phyloP scores from a whole-genome alignment of 371 early-diverging fungal genomes.

The Rhizopus arrhizus region DNA sequence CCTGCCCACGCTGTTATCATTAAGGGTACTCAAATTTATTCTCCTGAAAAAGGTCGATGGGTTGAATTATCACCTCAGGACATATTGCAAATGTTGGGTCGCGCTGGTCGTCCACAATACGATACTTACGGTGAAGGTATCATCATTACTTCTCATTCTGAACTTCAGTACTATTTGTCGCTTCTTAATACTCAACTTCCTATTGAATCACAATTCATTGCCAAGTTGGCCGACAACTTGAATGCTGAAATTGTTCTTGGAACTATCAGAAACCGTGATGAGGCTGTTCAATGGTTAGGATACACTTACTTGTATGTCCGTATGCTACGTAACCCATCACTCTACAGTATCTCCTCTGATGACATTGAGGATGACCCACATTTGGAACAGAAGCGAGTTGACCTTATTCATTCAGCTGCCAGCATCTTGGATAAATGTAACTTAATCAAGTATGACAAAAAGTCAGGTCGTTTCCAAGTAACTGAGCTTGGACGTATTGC shows the following conservation, averaged over 20 bases:
- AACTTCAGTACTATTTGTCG: constrained; percentile 94
- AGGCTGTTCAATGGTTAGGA: constrained; percentile 96
- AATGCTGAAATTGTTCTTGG: constrained; percentile 98
- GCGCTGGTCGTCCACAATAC: constrained; percentile 99
- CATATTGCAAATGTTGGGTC: constrained; percentile 98
- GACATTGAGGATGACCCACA: constrained; percentile 83
- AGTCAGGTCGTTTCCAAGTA: constrained; percentile 83
- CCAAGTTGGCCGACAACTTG: constrained; percentile 85
- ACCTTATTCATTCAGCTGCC: constrained; percentile 89
- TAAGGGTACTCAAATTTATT: constrained; percentile 98
- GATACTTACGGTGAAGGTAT: constrained; percentile 97
- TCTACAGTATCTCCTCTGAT: constrained; percentile 79
- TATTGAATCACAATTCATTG: constrained; percentile 97
- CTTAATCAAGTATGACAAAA: constrained; percentile 90
- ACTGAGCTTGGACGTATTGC: constrained; percentile 97
- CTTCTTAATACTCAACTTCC: constrained; percentile 94
- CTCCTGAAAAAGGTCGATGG: constrained; percentile 93
- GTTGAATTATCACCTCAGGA: constrained; percentile 93
- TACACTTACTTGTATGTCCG: constrained; percentile 97
- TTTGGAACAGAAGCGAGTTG: constrained; percentile 83
- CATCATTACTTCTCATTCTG: constrained; percentile 92
- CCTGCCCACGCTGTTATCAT: constrained; percentile 99
- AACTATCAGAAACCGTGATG: constrained; percentile 86
- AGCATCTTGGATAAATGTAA: constrained; percentile 82
- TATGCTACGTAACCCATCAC: constrained; percentile 85